Conservation (phyloP, 371 early-diverging fungal genomes). For the Rhizopus arrhizus region DNA sequence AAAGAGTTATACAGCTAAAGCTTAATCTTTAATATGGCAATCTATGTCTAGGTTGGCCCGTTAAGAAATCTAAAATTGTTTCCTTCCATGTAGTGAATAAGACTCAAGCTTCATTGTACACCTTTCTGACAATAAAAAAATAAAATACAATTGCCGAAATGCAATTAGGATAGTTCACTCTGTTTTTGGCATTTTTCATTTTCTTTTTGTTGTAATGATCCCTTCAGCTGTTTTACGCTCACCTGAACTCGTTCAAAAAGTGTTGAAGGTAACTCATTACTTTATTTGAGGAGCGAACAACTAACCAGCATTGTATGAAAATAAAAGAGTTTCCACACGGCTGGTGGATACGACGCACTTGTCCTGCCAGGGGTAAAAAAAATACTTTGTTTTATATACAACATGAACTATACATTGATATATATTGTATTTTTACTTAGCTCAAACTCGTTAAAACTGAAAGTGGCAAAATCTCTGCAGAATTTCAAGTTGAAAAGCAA, state of each 20-base stretch:
- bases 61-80: too few species aligned
- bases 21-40: too few species aligned
- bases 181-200: not conserved
- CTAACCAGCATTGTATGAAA: not conserved
- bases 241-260: slow-evolving; percentile 22
- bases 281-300: not conserved
- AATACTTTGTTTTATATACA: not conserved
- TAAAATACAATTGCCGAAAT: too few species aligned
- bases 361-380: slow-evolving; percentile 50
- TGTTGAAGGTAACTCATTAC: slow-evolving; percentile 17
- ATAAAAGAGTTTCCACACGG: slow-evolving; percentile 39
- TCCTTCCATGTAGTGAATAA: too few species aligned
- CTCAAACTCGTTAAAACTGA: slow-evolving; percentile 47
- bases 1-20: too few species aligned
- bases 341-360: slow-evolving; percentile 46
- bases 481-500: slow-evolving; percentile 55
- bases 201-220: slow-evolving; percentile 15
- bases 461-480: slow-evolving; percentile 48
- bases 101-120: too few species aligned
- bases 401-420: not conserved
- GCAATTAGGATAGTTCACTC: too few species aligned
- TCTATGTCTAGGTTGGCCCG: too few species aligned
- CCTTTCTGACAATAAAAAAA: too few species aligned
- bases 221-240: slow-evolving; percentile 18
- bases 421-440: slow-evolving; percentile 20